Evolutionary conservation across 2,329 filamentous ascomycete genomes (phyloP), one percentile per base, ranked within the genome.

Genomic region (Penicillium italicum): DNA sequence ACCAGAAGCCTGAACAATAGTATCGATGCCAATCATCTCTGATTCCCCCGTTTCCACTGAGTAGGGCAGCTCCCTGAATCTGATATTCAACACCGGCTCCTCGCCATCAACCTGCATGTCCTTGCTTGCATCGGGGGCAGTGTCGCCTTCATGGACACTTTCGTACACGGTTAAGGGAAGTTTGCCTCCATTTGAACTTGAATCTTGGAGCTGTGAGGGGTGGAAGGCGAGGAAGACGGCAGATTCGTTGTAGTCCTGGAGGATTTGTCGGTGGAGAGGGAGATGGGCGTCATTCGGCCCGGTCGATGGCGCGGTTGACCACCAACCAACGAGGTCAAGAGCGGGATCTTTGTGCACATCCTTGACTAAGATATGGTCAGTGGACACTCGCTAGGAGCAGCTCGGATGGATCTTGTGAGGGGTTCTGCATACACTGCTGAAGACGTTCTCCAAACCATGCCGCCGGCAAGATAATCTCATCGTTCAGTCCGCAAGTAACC

Each of bases 11-110:
- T 87, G 86, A 0, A 93, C 92, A 20, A 99, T 88, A 62, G 92
- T 96, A 73, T 97, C 91, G 67, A 99, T 90, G 64, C 90, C 89
- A 62, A 99, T 97, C 91, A 97, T 97, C 74, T 99, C 94, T 1
- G 92, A 92, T 72, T 97, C 92, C 10, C 90, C 91, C 0, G 92
- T 96, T 76, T 97, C 94, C 2, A 97, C 86, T 0, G 88, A 88
- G 72, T 94, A 97, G 1, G 88, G 85, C 10, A 97, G 76, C 69
- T 95, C 88, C 57, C 87, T 84, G 74, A 97, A 97, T 66, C 84
- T 88, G 57, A 94, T 80, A 48, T 81, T 83, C 24, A 85, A 70
- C 2, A 77, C 72, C 1, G 78, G 72, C 33, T 84, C 69, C 72
- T 78, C 79, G 61, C 90, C 88, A 61, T 89, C 87, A 76, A 93